These are phyloP conservation scores for Phyllosticta ampelicida DNA, from an alignment of 2,329 filamentous ascomycete genomes.

Conservation along the genomic window DNA sequence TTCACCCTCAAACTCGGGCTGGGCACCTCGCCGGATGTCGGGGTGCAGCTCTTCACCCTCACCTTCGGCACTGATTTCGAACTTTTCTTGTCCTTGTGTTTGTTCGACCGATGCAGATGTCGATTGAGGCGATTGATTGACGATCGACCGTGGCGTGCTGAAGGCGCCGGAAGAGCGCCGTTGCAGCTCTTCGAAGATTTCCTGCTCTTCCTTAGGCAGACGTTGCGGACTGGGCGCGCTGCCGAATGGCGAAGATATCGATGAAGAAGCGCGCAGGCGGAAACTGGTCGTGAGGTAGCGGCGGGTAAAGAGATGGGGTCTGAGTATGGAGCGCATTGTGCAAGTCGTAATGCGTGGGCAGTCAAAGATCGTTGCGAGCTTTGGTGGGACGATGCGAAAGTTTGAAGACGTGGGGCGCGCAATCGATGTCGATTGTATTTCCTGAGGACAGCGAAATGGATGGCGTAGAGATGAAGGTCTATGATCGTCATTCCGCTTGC, in stretches of 20 bases:
- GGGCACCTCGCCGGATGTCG: conserved; percentile 62
- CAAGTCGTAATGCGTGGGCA: not conserved
- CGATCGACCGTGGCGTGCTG: conserved; percentile 50
- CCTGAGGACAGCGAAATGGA: not conserved
- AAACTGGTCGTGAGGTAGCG: conserved; percentile 2
- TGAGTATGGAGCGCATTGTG: conserved; percentile 1
- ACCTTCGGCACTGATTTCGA: conserved; percentile 42
- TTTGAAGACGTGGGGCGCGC: not conserved
- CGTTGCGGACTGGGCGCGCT: conserved; percentile 64
- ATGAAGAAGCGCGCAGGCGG: not conserved
- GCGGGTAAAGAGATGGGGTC: not conserved
- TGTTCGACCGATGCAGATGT: conserved; percentile 22
- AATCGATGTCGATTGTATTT: not conserved
- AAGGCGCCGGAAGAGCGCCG: conserved; percentile 64
- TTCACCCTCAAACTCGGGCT: conserved; percentile 88
- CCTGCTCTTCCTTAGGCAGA: conserved; percentile 79
- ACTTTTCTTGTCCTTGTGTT: conserved; percentile 15
- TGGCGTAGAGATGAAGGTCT: not conserved
- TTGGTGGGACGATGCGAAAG: not conserved
- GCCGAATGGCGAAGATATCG: conserved; percentile 14
- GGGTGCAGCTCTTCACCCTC: conserved; percentile 57
- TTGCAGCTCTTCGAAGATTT: conserved; percentile 81
- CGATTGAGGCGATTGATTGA: conserved; percentile 15
- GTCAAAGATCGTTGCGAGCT: not conserved
- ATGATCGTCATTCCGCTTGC: not conserved